phyloP scores from a whole-genome alignment of 345 rosid species.

The thale cress (Arabidopsis thaliana) region TAIR10.1 NC_003075.7:11105501-11106000 shows the following conservation, averaged over 20 bases:
- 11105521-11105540: slow-evolving; percentile 53
- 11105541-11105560: slow-evolving; percentile 69
- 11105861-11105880: slow-evolving; percentile 53
- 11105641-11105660: slow-evolving; percentile 46
- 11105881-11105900: slow-evolving; percentile 50
- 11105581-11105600: slow-evolving; percentile 72
- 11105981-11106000: slow-evolving; percentile 35
- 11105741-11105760: background rate
- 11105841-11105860: slow-evolving; percentile 64
- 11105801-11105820: slow-evolving; percentile 14
- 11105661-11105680: slow-evolving; percentile 74
- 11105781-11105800: background rate
- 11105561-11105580: slow-evolving; percentile 63
- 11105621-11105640: slow-evolving; percentile 83
- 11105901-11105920: slow-evolving; percentile 31
- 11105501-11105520: slow-evolving; percentile 43
- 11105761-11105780: background rate
- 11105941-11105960: slow-evolving; percentile 73
- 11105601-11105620: slow-evolving; percentile 61
- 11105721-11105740: slow-evolving; percentile 81
- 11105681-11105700: slow-evolving; percentile 60
- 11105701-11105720: slow-evolving; percentile 72
- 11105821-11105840: background rate
- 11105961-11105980: slow-evolving; percentile 60
- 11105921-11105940: slow-evolving; percentile 56